Evolutionary conservation across 345 rosid species (phyloP), one percentile per base, ranked within the genome.

Genomic region (Eucalyptus regnans): DNA sequence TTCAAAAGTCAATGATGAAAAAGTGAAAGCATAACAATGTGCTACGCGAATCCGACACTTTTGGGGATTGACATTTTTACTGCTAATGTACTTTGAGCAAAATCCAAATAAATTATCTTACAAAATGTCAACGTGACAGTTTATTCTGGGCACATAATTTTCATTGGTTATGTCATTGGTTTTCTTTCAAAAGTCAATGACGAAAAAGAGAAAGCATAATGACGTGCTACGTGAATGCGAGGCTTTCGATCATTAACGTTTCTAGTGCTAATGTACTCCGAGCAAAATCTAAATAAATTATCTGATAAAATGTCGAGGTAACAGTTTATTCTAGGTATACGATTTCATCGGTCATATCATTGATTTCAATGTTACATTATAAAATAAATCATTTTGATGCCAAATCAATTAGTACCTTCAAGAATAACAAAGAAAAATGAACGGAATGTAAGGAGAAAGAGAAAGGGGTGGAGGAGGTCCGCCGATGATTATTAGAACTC

Each of bases 211-310:
- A 60, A 12, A 27, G 33, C 33, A 62, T 29, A 4, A 62, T 12
- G 11, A 62, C 1, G 4, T 12, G 8, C 68, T 12, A 62, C 0
- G 4, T 60, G 31, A 60, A 60, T 5, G 68, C 2, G 4, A 62
- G n/a, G 12, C 17, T 12, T 20, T 62, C 3, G 68, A 14, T 25
- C 31, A 62, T 62, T 27, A 29, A 27, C 68, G 11, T 62, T 62
- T 62, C 8, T 62, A 27, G 0, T 8, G 1, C 15, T 27, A 6
- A 60, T 12, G 7, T 11, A 60, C 15, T 60, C 6, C 13, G 1
- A 60, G 31, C 7, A 27, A 60, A 60, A 60, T 60, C 31, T 2
- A 0, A 12, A 60, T 60, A 27, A 60, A 60, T 60, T 60, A 27
- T 62, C 1, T 1, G 0, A 27, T 29, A 56, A 56, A 56, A 56